phyloP scores from a whole-genome alignment of 805 yeast genomes.

The Barnettozyma californica region DNA sequence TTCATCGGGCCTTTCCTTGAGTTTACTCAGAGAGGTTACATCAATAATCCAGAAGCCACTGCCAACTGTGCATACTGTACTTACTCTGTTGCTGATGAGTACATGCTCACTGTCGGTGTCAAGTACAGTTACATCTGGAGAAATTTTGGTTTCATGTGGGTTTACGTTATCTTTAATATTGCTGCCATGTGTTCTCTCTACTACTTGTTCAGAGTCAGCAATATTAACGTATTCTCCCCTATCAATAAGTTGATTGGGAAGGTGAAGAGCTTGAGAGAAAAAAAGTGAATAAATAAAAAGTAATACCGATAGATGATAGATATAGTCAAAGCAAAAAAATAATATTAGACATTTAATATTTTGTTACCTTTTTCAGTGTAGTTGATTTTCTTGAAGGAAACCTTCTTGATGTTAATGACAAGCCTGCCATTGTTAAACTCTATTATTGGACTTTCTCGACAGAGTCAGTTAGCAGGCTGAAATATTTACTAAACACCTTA shows the following conservation, averaged over 20 bases:
- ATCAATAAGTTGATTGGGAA: neutral
- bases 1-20: constrained; percentile 39
- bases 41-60: constrained; percentile 46
- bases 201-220: constrained; percentile 11
- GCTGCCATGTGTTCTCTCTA: constrained; percentile 26
- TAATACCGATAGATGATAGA: no score
- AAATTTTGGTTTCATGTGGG: constrained; percentile 58
- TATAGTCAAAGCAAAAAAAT: no score
- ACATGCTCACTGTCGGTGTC: constrained; percentile 38
- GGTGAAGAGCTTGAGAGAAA: neutral
- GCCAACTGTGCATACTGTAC: constrained; percentile 45
- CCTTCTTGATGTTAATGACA: no score
- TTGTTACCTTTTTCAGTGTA: no score
- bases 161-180: constrained; percentile 36
- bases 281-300: neutral
- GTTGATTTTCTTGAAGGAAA: no score
- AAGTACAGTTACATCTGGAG: constrained; percentile 54
- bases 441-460: no score
- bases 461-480: no score
- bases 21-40: constrained; percentile 47
- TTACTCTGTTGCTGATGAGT: constrained; percentile 39
- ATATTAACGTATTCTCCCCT: constrained; percentile 1
- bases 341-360: no score
- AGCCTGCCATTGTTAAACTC: no score
- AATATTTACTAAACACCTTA: no score